These are phyloP conservation scores for Tetrapisispora phaffii DNA, from an alignment of 805 yeast species.

Conservation along the genomic window DNA sequence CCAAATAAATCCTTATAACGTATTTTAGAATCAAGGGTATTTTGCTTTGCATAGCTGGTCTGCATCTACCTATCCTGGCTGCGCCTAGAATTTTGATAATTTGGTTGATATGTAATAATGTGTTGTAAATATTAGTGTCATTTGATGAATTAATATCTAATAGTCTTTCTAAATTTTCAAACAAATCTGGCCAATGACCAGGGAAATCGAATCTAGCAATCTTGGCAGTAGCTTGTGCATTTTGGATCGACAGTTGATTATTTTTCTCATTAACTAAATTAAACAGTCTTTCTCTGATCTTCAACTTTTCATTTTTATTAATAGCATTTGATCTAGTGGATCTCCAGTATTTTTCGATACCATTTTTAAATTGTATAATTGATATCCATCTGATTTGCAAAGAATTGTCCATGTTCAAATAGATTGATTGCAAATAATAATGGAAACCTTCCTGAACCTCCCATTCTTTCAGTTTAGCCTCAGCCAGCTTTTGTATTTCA, in stretches of 20 bases:
- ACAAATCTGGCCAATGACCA: constrained; percentile 69
- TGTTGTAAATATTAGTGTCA: constrained; percentile 48
- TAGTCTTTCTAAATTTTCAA: constrained; percentile 48
- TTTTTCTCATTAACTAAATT: constrained; percentile 57
- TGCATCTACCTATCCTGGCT: constrained; percentile 75
- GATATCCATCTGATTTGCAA: constrained; percentile 77
- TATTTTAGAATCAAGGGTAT: constrained; percentile 54
- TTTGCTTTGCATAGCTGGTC: constrained; percentile 65
- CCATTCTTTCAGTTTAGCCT: constrained; percentile 60
- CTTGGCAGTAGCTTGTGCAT: constrained; percentile 71
- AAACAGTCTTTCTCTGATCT: constrained; percentile 52
- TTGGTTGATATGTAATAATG: constrained; percentile 63
- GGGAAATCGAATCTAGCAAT: constrained; percentile 84
- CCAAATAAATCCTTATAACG: constrained; percentile 48
- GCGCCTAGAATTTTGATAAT: constrained; percentile 62
- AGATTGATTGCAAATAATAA: constrained; percentile 46
- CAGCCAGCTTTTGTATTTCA: constrained; percentile 52
- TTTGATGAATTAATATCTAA: constrained; percentile 38
- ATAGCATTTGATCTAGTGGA: constrained; percentile 47
- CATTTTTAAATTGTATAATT: constrained; percentile 79
- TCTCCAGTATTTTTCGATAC: constrained; percentile 79
- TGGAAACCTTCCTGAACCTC: constrained; percentile 53
- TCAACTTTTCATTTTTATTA: constrained; percentile 55
- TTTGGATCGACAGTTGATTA: constrained; percentile 66
- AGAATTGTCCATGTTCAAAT: constrained; percentile 48